phyloP scores from a whole-genome alignment of 2,329 filamentous ascomycete species.

The Lojkania enalia region DNA sequence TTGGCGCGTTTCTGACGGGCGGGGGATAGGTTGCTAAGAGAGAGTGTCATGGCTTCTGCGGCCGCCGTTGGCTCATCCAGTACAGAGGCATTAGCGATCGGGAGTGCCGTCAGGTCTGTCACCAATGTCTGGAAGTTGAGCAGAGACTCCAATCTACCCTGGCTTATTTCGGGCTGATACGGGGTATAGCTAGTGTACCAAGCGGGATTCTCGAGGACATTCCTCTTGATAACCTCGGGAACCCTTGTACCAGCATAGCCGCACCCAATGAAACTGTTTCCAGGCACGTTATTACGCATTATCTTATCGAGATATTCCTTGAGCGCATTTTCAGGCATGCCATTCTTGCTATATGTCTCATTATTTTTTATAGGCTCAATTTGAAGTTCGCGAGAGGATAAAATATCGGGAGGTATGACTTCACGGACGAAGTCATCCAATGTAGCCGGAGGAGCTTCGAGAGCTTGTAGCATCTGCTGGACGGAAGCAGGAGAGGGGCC shows the following conservation, averaged over 20 bases:
- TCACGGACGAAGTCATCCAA: constrained; percentile 83
- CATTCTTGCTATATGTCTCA: constrained; percentile 34
- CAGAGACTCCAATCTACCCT: constrained; percentile 87
- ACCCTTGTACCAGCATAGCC: constrained; percentile 89
- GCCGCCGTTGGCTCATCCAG: constrained; percentile 91
- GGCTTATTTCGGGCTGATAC: constrained; percentile 96
- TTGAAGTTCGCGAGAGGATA: constrained; percentile 66
- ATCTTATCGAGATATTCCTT: constrained; percentile 58
- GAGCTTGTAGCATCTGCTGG: constrained; percentile 75
- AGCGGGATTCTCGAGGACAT: constrained; percentile 87
- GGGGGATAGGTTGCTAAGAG: constrained; percentile 72
- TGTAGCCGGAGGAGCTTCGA: constrained; percentile 72
- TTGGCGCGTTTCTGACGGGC: constrained; percentile 72
- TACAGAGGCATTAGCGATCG: constrained; percentile 87
- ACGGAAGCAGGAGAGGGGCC: constrained; percentile 73
- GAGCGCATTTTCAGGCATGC: constrained; percentile 62
- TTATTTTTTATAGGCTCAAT: constrained; percentile 43
- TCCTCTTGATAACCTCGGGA: constrained; percentile 88
- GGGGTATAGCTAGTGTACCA: constrained; percentile 99
- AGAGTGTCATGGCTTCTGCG: constrained; percentile 94
- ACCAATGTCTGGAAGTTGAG: constrained; percentile 96
- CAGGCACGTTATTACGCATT: constrained; percentile 63
- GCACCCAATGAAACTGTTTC: constrained; percentile 75
- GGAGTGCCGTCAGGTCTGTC: constrained; percentile 80
- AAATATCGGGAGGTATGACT: constrained; percentile 79